These are phyloP conservation scores for Passalora sequoiae DNA, from an alignment of 2,329 filamentous ascomycete genomes.

Conservation along the genomic window DNA sequence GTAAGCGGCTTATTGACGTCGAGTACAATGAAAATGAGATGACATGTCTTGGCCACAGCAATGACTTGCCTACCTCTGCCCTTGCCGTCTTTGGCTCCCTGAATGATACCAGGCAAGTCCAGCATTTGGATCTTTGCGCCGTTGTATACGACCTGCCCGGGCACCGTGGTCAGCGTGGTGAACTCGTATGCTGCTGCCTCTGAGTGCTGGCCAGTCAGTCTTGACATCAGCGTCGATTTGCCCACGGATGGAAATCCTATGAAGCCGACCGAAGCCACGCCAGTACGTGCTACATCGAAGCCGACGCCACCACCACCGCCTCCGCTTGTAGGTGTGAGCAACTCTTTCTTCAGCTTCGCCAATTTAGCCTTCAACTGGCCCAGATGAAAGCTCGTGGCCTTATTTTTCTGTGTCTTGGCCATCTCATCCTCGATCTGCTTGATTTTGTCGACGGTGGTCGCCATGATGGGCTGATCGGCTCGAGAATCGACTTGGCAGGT, in stretches of 20 bases:
- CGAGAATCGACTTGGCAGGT: background rate
- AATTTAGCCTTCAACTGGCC: conserved; percentile 94
- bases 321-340: conserved; percentile 73
- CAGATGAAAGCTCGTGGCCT: conserved; percentile 37
- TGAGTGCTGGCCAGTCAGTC: conserved; percentile 90
- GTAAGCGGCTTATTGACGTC: conserved; percentile 98
- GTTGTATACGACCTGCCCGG: conserved; percentile 93
- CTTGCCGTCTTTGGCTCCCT: conserved; percentile 96
- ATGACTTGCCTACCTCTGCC: conserved; percentile 97
- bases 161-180: conserved; percentile 94
- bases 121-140: conserved; percentile 97
- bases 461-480: conserved; percentile 52
- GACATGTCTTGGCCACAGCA: conserved; percentile 96
- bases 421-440: conserved; percentile 97
- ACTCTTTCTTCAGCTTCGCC: conserved; percentile 93
- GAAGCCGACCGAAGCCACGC: conserved; percentile 94
- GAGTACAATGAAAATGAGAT: conserved; percentile 96
- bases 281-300: conserved; percentile 96
- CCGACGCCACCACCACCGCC: conserved; percentile 75
- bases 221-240: conserved; percentile 96
- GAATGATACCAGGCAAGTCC: conserved; percentile 96
- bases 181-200: conserved; percentile 98
- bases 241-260: conserved; percentile 98
- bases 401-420: conserved; percentile 81
- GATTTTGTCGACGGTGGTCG: conserved; percentile 98